These are phyloP conservation scores for Metschnikowia gelsemii DNA, from an alignment of 805 yeast genomes.

Conservation along the genomic window DNA sequence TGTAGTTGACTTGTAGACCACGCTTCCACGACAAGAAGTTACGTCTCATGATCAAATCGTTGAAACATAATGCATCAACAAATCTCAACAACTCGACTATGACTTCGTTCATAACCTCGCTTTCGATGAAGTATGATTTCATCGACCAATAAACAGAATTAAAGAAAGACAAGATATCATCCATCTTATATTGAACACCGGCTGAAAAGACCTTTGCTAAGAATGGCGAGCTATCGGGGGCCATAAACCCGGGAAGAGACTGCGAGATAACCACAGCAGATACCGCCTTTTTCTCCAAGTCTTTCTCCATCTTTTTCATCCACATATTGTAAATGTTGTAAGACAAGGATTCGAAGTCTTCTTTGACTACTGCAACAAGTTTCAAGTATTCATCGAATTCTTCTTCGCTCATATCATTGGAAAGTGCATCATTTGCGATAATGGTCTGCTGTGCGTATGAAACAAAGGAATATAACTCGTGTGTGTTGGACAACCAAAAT, in stretches of 20 bases:
- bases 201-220: conserved; percentile 78
- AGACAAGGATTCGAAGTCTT: conserved; percentile 89
- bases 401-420: conserved; percentile 81
- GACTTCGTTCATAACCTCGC: conserved; percentile 79
- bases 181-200: conserved; percentile 81
- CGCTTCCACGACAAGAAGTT: conserved; percentile 96
- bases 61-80: conserved; percentile 92
- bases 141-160: conserved; percentile 90
- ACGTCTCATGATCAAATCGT: conserved; percentile 92
- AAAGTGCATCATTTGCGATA: conserved; percentile 73
- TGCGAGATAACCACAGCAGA: conserved; percentile 96
- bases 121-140: conserved; percentile 86
- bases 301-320: conserved; percentile 93
- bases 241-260: conserved; percentile 92
- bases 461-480: conserved; percentile 91
- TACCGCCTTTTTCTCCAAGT: conserved; percentile 84
- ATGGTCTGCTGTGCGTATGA: conserved; percentile 93
- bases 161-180: conserved; percentile 85
- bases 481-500: conserved; percentile 95
- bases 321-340: conserved; percentile 94
- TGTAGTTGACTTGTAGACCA: conserved; percentile 93
- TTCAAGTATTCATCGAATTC: conserved; percentile 89
- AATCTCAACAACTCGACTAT: conserved; percentile 78
- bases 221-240: conserved; percentile 79
- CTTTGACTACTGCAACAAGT: conserved; percentile 86